These are phyloP conservation scores for Cytospora paraplurivora DNA, from an alignment of 2,329 filamentous ascomycete genomes.

Conservation along the genomic window DNA sequence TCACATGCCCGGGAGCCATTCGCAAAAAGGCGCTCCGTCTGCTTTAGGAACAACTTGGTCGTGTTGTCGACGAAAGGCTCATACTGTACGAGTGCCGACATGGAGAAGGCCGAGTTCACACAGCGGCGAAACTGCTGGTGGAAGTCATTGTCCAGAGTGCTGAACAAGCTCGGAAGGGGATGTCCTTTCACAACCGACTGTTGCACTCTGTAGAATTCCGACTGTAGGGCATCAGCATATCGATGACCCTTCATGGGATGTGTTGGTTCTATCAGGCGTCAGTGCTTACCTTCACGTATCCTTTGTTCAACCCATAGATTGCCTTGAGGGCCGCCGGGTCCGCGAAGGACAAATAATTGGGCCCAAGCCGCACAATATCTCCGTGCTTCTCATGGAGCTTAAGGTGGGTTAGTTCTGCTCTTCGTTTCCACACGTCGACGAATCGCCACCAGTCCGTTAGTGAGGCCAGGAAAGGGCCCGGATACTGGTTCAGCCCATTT, in stretches of 20 bases:
- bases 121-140: conserved; percentile 74
- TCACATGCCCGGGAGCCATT: conserved; percentile 53
- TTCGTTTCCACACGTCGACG: conserved; percentile 64
- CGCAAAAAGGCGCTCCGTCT: conserved; percentile 60
- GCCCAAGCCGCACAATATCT: conserved; percentile 42
- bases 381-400: conserved; percentile 49
- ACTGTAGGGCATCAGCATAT: conserved; percentile 48
- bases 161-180: conserved; percentile 72
- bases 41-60: conserved; percentile 68
- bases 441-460: conserved; percentile 76
- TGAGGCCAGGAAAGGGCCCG: conserved; percentile 69
- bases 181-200: conserved; percentile 70
- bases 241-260: no score
- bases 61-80: conserved; percentile 80
- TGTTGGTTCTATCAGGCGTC: no score
- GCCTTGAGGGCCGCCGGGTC: conserved; percentile 27
- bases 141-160: conserved; percentile 72
- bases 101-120: conserved; percentile 76
- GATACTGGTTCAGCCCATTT: conserved; percentile 68
- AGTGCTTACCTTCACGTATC: conserved; percentile 70
- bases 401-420: conserved; percentile 69
- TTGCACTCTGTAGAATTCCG: conserved; percentile 80
- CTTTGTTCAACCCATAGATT: conserved; percentile 76
- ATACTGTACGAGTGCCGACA: conserved; percentile 76
- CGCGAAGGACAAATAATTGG: conserved; percentile 43